Percentiles rank a stretch among this genome's conserved stretches.
These are phyloP conservation scores for Fusarium heterosporum DNA, from an alignment of 2,329 filamentous ascomycete genomes.

Conservation along the genomic window DNA sequence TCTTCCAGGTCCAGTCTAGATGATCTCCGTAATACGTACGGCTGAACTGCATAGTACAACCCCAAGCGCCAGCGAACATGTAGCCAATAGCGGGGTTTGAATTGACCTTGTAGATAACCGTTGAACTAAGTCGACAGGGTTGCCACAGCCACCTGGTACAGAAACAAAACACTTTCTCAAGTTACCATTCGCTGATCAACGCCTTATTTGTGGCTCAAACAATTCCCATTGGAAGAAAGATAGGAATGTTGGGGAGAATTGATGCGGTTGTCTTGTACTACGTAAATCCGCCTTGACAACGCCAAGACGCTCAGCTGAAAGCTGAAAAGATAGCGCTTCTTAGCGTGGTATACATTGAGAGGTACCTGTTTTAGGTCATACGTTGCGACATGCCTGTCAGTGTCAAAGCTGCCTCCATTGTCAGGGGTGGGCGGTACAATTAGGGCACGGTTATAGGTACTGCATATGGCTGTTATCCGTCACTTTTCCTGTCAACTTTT, in stretches of 20 bases:
- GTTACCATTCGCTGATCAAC: not conserved
- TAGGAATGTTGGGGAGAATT: slow-evolving; percentile 8
- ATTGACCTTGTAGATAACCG: too few species aligned
- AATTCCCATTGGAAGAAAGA: not conserved
- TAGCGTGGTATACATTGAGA: slow-evolving; percentile 24
- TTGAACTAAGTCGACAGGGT: too few species aligned
- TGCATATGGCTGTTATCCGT: not conserved
- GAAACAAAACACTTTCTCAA: not conserved
- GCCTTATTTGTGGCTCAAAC: not conserved
- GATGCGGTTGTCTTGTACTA: not conserved
- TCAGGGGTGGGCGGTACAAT: slow-evolving; percentile 10
- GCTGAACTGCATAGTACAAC: too few species aligned
- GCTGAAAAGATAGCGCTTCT: slow-evolving; percentile 38
- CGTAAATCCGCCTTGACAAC: slow-evolving; percentile 28
- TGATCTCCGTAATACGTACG: not conserved
- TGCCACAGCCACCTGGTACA: too few species aligned
- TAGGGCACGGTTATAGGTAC: not conserved
- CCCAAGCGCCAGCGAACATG: too few species aligned
- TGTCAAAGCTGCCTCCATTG: not conserved
- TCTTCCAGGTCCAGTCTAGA: slow-evolving; percentile 3
- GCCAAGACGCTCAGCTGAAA: slow-evolving; percentile 45
- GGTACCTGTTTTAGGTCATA: too few species aligned
- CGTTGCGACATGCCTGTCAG: too few species aligned
- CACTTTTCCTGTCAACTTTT: not conserved
- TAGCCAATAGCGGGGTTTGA: too few species aligned